A percentile compares a stretch with the other conserved stretches of the same genome.
phyloP scores from a whole-genome alignment of 257 asterid species.

The Leptodermis oblonga region DNA sequence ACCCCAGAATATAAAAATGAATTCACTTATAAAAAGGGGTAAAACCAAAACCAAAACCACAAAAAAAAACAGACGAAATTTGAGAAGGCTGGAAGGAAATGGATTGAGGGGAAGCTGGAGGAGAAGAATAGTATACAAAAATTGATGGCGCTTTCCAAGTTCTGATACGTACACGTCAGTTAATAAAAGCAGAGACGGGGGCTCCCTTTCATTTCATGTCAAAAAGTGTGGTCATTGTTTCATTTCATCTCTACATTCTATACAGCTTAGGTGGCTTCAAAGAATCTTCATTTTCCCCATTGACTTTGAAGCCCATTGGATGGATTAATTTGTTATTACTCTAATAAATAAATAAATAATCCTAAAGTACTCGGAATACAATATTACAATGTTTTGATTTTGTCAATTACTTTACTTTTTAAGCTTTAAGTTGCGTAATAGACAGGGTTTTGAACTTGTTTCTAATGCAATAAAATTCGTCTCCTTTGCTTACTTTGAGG shows the following conservation, averaged over 20 bases:
- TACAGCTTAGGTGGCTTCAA: not conserved
- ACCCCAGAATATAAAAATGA: not conserved
- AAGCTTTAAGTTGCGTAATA: conserved; percentile 1
- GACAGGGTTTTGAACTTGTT: conserved; percentile 1
- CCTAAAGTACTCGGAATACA: too few relatives aligned
- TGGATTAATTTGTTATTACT: too few relatives aligned
- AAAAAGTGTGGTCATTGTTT: conserved; percentile 50
- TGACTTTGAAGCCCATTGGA: too few relatives aligned
- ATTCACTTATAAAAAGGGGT: not conserved
- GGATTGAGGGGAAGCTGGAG: not conserved
- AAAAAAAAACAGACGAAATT: conserved; percentile 1
- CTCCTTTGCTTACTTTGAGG: too few relatives aligned
- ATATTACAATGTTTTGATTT: too few relatives aligned
- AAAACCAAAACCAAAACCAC: too few relatives aligned
- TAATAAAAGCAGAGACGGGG: not conserved
- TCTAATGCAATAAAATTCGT: not conserved
- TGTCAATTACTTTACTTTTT: not conserved
- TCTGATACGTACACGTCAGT: conserved; percentile 14
- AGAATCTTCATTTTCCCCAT: conserved; percentile 11
- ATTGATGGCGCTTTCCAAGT: conserved; percentile 25
- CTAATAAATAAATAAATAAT: too few relatives aligned
- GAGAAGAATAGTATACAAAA: not conserved
- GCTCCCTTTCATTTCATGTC: not conserved
- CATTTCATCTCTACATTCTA: too few relatives aligned
- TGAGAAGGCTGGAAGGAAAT: not conserved